Percentiles rank a stretch among this genome's conserved stretches.
Conservation (phyloP, 2,329 filamentous ascomycete genomes). For the Trichoderma brevicompactum region DNA sequence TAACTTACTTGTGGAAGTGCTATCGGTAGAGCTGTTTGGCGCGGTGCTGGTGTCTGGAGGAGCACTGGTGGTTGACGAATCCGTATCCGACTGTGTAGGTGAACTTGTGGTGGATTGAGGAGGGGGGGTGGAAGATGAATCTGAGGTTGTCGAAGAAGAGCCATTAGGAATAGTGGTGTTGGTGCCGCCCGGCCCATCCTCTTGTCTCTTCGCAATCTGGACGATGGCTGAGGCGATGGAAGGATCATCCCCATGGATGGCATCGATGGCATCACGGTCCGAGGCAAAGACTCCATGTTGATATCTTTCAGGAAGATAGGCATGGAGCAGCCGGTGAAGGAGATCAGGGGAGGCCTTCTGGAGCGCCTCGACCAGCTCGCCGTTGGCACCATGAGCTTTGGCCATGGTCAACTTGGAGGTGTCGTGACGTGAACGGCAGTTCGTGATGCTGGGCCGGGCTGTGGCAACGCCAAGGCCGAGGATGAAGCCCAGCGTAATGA, state of each 20-base stretch:
- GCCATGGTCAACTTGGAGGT: constrained; percentile 19
- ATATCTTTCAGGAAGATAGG: constrained; percentile 65
- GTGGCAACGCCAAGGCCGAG: constrained; percentile 36
- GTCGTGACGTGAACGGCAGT: constrained; percentile 11
- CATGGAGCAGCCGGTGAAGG: constrained; percentile 69
- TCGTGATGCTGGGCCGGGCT: constrained; percentile 21
- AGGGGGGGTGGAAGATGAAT: constrained; percentile 31
- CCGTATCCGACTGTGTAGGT: background rate
- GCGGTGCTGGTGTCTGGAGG: background rate
- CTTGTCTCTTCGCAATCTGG: constrained; percentile 65
- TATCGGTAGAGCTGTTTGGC: background rate
- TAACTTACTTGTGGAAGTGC: background rate
- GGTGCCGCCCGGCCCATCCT: constrained; percentile 46
- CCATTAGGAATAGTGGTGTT: background rate
- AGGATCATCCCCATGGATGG: constrained; percentile 63
- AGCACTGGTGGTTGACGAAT: background rate
- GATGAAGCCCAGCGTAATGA: constrained; percentile 36
- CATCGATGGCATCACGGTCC: constrained; percentile 66
- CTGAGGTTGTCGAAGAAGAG: constrained; percentile 24
- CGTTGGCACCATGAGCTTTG: constrained; percentile 37
- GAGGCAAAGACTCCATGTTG: constrained; percentile 70
- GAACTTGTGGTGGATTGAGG: background rate
- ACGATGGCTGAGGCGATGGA: constrained; percentile 66
- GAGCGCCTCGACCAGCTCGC: constrained; percentile 39
- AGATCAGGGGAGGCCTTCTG: constrained; percentile 61